phyloP scores from a whole-genome alignment of 306 rosid species.

The Citrullus amarus region DNA sequence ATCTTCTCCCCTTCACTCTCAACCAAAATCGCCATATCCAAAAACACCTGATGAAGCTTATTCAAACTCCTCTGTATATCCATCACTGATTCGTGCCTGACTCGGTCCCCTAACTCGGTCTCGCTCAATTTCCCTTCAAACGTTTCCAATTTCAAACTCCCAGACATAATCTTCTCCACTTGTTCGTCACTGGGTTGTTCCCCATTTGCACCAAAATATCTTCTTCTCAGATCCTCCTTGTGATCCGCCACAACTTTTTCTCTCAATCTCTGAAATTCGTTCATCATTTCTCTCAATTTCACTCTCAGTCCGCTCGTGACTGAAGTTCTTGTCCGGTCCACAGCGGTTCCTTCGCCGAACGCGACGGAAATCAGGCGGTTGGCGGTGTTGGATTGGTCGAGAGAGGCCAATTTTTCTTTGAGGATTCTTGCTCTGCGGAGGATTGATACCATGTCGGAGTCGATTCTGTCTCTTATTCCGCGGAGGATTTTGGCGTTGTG shows the following conservation, averaged over 20 bases:
- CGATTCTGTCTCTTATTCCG: slow-evolving; percentile 74
- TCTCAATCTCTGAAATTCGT: slow-evolving; percentile 60
- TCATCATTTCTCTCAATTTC: slow-evolving; percentile 69
- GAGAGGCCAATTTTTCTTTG: slow-evolving; percentile 46
- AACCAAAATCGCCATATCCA: slow-evolving; percentile 89
- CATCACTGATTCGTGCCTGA: slow-evolving; percentile 63
- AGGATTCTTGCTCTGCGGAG: slow-evolving; percentile 60
- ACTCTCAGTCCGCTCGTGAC: slow-evolving; percentile 66
- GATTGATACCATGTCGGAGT: slow-evolving; percentile 58
- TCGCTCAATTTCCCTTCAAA: slow-evolving; percentile 46
- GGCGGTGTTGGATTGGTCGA: slow-evolving; percentile 46
- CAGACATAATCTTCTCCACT: slow-evolving; percentile 55
- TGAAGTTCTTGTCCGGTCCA: slow-evolving; percentile 60
- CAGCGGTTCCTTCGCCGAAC: slow-evolving; percentile 40
- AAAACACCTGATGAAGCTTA: slow-evolving; percentile 85
- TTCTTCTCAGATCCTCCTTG: slow-evolving; percentile 75
- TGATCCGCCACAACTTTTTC: slow-evolving; percentile 48
- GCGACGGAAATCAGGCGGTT: slow-evolving; percentile 42
- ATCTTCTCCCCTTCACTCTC: slow-evolving; percentile 71
- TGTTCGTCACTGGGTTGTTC: slow-evolving; percentile 58
- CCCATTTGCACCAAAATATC: slow-evolving; percentile 43
- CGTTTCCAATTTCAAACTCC: slow-evolving; percentile 43
- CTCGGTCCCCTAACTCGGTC: slow-evolving; percentile 41
- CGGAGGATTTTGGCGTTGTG: slow-evolving; percentile 77
- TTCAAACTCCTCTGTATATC: slow-evolving; percentile 79